A percentile compares a stretch with the other conserved stretches of the same genome.
phyloP scores from a whole-genome alignment of 352 stramenopile genomes.

The Phytopythium cucurbitacearum region DNA sequence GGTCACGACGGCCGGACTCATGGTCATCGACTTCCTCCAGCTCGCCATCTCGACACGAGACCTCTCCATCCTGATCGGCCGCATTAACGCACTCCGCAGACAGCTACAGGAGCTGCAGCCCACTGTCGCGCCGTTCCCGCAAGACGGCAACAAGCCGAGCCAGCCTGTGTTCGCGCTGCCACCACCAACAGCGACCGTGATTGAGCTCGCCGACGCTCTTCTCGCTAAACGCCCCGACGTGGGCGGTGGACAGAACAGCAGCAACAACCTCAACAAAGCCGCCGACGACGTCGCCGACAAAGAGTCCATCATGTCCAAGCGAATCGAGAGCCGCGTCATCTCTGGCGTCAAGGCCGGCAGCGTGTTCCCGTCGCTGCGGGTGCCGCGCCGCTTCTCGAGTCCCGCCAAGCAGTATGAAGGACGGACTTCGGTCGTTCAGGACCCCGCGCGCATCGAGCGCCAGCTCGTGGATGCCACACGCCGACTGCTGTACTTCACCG shows the following conservation, averaged over 20 bases:
- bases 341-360: no score
- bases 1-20: constrained; percentile 13
- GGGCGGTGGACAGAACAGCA: no score
- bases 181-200: neutral
- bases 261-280: no score
- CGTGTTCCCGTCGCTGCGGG: no score
- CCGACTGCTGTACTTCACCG: constrained; percentile 16
- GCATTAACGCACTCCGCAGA: neutral
- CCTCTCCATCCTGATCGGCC: neutral
- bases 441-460: constrained; percentile 1
- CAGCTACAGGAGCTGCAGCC: neutral
- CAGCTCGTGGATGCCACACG: constrained; percentile 8
- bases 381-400: neutral
- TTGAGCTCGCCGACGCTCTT: no score
- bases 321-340: no score
- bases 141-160: neutral
- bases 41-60: constrained; percentile 9
- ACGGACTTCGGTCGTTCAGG: neutral
- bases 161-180: neutral
- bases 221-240: no score
- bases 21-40: constrained; percentile 10
- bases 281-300: no score
- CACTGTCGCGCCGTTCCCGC: neutral
- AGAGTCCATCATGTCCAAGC: no score
- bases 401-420: neutral